A percentile compares a stretch with the other conserved stretches of the same genome.
Conservation (phyloP, 140 eudicot species). For the Stevia rebaudiana region DNA sequence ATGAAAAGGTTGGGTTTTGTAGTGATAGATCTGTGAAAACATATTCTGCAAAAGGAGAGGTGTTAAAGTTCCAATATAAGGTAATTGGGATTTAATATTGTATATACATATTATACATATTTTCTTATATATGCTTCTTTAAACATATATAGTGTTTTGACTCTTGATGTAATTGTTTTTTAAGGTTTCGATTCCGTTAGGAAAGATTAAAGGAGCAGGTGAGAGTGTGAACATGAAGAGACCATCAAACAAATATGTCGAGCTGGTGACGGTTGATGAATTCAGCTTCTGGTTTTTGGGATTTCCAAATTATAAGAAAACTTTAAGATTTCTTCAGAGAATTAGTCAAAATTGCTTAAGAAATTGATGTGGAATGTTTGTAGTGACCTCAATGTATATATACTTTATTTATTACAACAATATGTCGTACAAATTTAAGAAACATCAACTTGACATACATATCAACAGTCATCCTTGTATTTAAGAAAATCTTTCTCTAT, state of each 20-base stretch:
- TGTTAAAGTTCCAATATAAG: slow-evolving; percentile 41
- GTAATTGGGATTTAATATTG: slow-evolving; percentile 1
- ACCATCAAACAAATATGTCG: slow-evolving; percentile 37
- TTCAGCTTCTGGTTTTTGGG: slow-evolving; percentile 51
- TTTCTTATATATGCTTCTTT: background rate
- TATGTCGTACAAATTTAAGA: no score
- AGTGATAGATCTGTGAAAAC: slow-evolving; percentile 33
- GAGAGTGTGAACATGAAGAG: slow-evolving; percentile 31
- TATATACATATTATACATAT: background rate
- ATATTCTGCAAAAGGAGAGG: slow-evolving; percentile 29
- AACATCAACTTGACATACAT: no score
- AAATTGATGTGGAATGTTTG: background rate
- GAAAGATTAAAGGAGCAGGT: slow-evolving; percentile 26
- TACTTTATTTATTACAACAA: no score
- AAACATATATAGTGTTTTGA: no score
- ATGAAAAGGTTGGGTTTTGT: slow-evolving; percentile 35
- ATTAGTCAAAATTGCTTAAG: slow-evolving; percentile 10
- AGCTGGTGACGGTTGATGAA: slow-evolving; percentile 34
- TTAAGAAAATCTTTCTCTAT: no score
- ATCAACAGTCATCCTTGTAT: no score
- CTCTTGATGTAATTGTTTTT: background rate
- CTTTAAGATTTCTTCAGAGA: slow-evolving; percentile 31
- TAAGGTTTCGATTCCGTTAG: slow-evolving; percentile 24
- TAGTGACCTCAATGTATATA: no score
- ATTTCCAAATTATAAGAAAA: slow-evolving; percentile 28